Conservation (phyloP, 2,329 filamentous ascomycete species). For the Talaromyces sp. region DNA sequence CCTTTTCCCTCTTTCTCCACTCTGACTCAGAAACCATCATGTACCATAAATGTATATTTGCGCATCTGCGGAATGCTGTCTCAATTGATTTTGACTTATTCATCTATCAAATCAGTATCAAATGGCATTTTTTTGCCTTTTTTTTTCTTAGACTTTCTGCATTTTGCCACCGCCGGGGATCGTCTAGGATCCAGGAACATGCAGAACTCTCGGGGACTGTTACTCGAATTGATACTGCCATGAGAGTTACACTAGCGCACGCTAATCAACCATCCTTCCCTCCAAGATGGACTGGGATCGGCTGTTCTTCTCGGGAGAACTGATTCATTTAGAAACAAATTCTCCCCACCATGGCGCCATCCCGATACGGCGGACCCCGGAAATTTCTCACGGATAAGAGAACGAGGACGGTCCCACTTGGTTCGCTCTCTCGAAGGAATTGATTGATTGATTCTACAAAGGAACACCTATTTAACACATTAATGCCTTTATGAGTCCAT, state of each 20-base stretch:
- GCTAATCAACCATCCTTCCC: not conserved
- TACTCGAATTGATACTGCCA: not conserved
- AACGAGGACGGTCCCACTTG: too few species aligned
- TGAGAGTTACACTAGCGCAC: not conserved
- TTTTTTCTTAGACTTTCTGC: not conserved
- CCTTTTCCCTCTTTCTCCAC: slow-evolving; percentile 25
- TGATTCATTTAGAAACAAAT: slow-evolving; percentile 10
- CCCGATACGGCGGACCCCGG: slow-evolving; percentile 18
- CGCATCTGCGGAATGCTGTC: slow-evolving; percentile 19
- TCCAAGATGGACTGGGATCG: not conserved
- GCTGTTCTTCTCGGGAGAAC: not conserved
- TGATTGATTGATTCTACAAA: too few species aligned
- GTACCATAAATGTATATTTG: slow-evolving; percentile 31
- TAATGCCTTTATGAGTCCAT: not conserved
- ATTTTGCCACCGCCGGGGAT: slow-evolving; percentile 23
- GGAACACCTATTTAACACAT: too few species aligned
- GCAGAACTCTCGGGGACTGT: not conserved
- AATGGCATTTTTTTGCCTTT: not conserved
- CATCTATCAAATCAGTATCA: not conserved
- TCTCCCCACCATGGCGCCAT: slow-evolving; percentile 31
- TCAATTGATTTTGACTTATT: not conserved
- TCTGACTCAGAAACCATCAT: slow-evolving; percentile 24
- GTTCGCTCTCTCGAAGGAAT: too few species aligned
- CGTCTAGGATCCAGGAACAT: not conserved
- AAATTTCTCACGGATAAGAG: not conserved